Conservation (phyloP, 768 basidiomycete genomes). For the Krasilnikovozyma curviuscula region DNA sequence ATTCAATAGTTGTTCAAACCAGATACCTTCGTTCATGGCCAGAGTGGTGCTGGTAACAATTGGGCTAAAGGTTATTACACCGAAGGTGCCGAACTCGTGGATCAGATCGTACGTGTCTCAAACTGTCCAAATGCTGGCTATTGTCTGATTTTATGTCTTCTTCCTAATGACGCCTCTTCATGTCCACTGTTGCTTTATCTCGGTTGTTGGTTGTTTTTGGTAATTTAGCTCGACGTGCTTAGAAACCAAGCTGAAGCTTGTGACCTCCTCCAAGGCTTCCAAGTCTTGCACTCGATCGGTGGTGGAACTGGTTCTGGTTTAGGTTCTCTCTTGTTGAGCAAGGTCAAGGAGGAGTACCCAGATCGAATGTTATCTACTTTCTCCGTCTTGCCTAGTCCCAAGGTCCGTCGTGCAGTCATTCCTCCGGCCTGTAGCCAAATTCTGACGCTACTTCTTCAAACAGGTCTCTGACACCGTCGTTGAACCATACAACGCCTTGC, state of each 20-base stretch:
- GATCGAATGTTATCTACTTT: constrained; percentile 99
- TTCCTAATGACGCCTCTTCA: too few relatives aligned
- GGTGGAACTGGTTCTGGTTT: constrained; percentile 99
- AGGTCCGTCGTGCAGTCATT: constrained; percentile 30
- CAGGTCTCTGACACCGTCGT: constrained; percentile 89
- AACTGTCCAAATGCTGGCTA: too few relatives aligned
- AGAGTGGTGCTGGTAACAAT: constrained; percentile 97
- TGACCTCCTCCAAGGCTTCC: constrained; percentile 97
- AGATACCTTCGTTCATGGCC: constrained; percentile 53
- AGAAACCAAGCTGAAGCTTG: constrained; percentile 97
- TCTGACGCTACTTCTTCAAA: constrained; percentile 6
- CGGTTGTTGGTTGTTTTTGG: too few relatives aligned
- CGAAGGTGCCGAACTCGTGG: constrained; percentile 94
- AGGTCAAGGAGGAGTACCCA: constrained; percentile 97
- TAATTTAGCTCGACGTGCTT: constrained; percentile 95
- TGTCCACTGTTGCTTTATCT: too few relatives aligned
- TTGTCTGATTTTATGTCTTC: too few relatives aligned
- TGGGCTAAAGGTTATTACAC: constrained; percentile 95
- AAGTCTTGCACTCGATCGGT: constrained; percentile 95
- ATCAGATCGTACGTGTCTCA: too few relatives aligned
- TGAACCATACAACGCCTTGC: constrained; percentile 98
- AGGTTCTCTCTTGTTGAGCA: constrained; percentile 97
- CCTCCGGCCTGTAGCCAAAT: background rate
- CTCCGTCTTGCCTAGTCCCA: constrained; percentile 92
- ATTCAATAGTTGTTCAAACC: constrained; percentile 2